Conservation (phyloP, 1,284 basidiomycete genomes). For the Irpex rosettiformis region DNA sequence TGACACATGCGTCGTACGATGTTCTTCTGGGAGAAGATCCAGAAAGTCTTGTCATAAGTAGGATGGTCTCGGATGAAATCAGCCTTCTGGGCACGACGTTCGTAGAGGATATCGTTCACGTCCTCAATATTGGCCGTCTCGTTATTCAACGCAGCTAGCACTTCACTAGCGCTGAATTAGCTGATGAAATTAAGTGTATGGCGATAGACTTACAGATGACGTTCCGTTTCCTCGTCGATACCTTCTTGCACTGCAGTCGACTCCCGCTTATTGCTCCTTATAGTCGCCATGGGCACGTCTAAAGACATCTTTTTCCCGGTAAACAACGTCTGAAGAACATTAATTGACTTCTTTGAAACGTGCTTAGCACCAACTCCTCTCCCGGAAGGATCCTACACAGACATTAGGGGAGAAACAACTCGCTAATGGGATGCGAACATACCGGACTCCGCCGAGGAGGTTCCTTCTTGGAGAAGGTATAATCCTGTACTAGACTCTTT, state of each 20-base stretch:
- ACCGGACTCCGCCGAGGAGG: constrained; percentile 10
- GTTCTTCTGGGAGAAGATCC: constrained; percentile 86
- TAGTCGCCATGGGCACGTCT: constrained; percentile 59
- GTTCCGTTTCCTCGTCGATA: constrained; percentile 63
- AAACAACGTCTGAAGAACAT: constrained; percentile 62
- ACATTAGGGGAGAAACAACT: neutral
- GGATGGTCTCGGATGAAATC: constrained; percentile 91
- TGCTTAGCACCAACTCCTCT: constrained; percentile 35
- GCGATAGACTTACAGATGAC: constrained; percentile 55
- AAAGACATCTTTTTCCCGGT: constrained; percentile 54
- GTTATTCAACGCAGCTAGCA: constrained; percentile 59
- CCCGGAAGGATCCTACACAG: constrained; percentile 15
- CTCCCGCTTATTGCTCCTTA: constrained; percentile 45
- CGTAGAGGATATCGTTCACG: constrained; percentile 59
- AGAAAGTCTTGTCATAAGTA: constrained; percentile 88
- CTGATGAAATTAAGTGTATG: neutral
- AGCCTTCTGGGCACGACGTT: constrained; percentile 79
- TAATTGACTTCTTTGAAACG: constrained; percentile 54
- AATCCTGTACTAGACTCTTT: constrained; percentile 68
- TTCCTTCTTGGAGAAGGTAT: constrained; percentile 39
- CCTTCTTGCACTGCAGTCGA: constrained; percentile 37
- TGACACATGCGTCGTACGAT: constrained; percentile 78
- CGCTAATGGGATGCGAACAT: neutral
- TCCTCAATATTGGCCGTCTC: constrained; percentile 48
- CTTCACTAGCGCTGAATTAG: constrained; percentile 43